A percentile compares a stretch with the other conserved stretches of the same genome.
Evolutionary conservation across 2,329 filamentous ascomycete genomes (phyloP).

Genomic region (Penicillium sp.): DNA sequence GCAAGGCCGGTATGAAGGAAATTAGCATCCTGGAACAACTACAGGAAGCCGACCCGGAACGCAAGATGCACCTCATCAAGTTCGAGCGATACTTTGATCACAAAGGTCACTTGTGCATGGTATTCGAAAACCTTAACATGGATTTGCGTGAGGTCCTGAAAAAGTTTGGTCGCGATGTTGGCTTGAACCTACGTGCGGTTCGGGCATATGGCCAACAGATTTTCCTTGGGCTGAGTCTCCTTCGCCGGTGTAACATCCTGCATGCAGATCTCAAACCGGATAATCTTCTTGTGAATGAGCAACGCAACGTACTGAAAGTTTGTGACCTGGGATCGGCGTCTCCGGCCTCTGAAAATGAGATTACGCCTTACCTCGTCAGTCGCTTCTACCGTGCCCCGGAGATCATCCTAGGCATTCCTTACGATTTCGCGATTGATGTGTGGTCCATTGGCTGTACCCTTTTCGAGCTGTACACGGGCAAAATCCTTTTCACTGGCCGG

Average conservation of each 20-base stretch:
- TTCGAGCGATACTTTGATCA: constrained; percentile 88
- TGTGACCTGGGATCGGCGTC: constrained; percentile 97
- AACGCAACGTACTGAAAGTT: constrained; percentile 81
- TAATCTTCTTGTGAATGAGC: constrained; percentile 90
- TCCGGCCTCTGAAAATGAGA: constrained; percentile 83
- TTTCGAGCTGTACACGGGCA: constrained; percentile 95
- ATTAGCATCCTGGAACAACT: constrained; percentile 90
- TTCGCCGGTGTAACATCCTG: constrained; percentile 89
- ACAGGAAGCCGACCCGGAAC: constrained; percentile 78
- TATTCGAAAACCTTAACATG: constrained; percentile 89
- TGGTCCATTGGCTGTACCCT: constrained; percentile 98
- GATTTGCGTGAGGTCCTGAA: constrained; percentile 92
- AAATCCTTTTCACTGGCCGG: constrained; percentile 90
- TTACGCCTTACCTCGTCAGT: constrained; percentile 92
- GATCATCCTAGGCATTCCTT: constrained; percentile 94
- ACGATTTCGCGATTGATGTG: constrained; percentile 91
- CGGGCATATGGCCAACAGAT: constrained; percentile 91
- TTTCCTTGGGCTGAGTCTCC: constrained; percentile 80
- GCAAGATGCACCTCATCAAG: constrained; percentile 87
- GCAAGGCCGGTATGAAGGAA: constrained; percentile 88
- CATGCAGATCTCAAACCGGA: constrained; percentile 97
- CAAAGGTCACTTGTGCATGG: constrained; percentile 92
- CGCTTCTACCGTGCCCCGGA: constrained; percentile 97
- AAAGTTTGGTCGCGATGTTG: constrained; percentile 92
- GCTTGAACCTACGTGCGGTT: constrained; percentile 84